phyloP scores from a whole-genome alignment of 176 grass and related monocot species.

The Carex cristatella region DNA sequence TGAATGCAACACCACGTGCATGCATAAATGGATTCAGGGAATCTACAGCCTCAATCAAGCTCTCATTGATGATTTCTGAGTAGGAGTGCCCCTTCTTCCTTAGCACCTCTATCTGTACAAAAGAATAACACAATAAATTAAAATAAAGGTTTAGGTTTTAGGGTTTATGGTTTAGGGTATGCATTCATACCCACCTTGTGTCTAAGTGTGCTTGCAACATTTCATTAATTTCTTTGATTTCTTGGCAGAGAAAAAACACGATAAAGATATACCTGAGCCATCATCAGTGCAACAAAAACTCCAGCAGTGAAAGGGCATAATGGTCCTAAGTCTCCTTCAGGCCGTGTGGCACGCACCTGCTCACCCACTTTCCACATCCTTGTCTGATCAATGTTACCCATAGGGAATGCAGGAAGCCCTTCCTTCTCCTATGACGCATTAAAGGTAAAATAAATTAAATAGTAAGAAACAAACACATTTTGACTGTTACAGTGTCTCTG shows the following conservation, averaged over 20 bases:
- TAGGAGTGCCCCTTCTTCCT: slow-evolving; percentile 83
- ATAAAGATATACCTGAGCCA: slow-evolving; percentile 60
- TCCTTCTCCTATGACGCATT: slow-evolving; percentile 58
- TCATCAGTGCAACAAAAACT: slow-evolving; percentile 69
- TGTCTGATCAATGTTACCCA: slow-evolving; percentile 74
- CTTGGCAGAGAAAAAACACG: not conserved
- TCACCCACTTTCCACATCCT: slow-evolving; percentile 81
- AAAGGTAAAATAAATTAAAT: not conserved
- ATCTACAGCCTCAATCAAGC: slow-evolving; percentile 81
- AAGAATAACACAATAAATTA: not conserved
- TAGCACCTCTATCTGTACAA: slow-evolving; percentile 62
- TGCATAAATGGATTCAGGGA: slow-evolving; percentile 96
- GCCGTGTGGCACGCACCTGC: slow-evolving; percentile 45
- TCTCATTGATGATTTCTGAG: slow-evolving; percentile 87
- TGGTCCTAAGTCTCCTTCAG: slow-evolving; percentile 41
- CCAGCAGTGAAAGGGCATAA: slow-evolving; percentile 50
- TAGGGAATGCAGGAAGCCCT: slow-evolving; percentile 71
- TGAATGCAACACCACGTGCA: slow-evolving; percentile 83
- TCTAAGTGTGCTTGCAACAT: no score
- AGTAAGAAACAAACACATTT: not conserved
- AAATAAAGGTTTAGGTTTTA: not conserved
- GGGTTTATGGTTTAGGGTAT: no score
- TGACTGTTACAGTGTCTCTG: not conserved
- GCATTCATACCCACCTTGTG: not conserved
- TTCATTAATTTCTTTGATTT: not conserved